Evolutionary conservation across 2,329 filamentous ascomycete species (phyloP).

Genomic region (Leptographium procerum): DNA sequence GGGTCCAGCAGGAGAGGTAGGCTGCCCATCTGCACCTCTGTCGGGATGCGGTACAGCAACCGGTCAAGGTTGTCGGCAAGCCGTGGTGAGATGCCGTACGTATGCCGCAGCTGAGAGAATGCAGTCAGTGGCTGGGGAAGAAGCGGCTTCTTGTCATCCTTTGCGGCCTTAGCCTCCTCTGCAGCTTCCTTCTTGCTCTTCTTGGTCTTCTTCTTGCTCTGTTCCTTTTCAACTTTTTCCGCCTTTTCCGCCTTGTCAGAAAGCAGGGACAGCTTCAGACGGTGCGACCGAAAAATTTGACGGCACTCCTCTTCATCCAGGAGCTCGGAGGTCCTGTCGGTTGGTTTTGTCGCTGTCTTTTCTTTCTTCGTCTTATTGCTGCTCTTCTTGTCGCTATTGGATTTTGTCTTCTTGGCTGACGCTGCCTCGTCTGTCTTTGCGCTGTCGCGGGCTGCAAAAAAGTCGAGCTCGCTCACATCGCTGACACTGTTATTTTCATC

Average conservation of each 20-base stretch:
- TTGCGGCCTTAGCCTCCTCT: constrained; percentile 24
- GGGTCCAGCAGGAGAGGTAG: constrained; percentile 65
- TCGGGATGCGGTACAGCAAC: constrained; percentile 82
- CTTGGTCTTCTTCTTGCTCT: constrained; percentile 28
- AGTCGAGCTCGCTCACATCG: constrained; percentile 40
- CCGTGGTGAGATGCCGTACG: constrained; percentile 62
- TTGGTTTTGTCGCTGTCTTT: constrained; percentile 21
- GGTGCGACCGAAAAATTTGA: constrained; percentile 64
- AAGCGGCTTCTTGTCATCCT: constrained; percentile 48
- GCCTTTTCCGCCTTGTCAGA: constrained; percentile 39
- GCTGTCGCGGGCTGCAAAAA: constrained; percentile 40
- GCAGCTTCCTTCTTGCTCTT: constrained; percentile 36
- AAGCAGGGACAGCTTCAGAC: constrained; percentile 75
- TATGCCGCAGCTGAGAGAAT: constrained; percentile 60
- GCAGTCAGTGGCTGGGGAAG: constrained; percentile 70
- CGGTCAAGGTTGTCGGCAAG: constrained; percentile 67
- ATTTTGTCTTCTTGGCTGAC: constrained; percentile 12
- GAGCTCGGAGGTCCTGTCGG: constrained; percentile 15
- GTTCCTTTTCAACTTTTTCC: constrained; percentile 28
- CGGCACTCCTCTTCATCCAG: constrained; percentile 63
- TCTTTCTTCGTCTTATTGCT: constrained; percentile 15
- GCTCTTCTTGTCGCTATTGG: constrained; percentile 23
- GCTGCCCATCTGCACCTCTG: constrained; percentile 83
- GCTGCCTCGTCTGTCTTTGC: background rate
- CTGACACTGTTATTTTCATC: constrained; percentile 21